Evolutionary conservation across 148 eudicot species (phyloP).

Genomic region (Fagopyrum homotropicum): DNA sequence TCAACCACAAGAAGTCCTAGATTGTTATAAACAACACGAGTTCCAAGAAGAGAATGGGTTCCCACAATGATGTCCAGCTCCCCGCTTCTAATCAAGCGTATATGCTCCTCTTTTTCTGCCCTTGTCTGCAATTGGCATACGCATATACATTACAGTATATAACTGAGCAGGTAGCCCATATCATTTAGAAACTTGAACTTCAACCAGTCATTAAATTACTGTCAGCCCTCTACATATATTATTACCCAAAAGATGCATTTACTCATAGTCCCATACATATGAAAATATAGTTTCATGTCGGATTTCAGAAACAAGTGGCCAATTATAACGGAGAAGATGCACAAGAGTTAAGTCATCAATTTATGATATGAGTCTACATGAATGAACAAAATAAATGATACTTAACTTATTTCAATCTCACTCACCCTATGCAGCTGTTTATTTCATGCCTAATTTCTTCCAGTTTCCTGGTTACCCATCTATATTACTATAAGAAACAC

Average conservation of each 20-base stretch:
- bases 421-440: neutral
- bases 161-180: neutral
- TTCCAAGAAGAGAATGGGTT: conserved; percentile 90
- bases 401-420: neutral
- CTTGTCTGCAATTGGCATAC: conserved; percentile 45
- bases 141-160: neutral
- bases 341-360: neutral
- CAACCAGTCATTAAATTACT: neutral
- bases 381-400: neutral
- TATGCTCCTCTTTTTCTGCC: conserved; percentile 74
- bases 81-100: conserved; percentile 66
- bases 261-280: neutral
- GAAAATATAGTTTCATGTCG: neutral
- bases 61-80: conserved; percentile 81
- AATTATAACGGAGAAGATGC: neutral
- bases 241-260: neutral
- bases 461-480: neutral
- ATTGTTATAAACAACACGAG: conserved; percentile 71
- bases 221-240: neutral
- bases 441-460: neutral
- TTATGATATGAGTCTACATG: neutral
- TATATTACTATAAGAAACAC: neutral
- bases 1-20: conserved; percentile 98
- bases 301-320: neutral
- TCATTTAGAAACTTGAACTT: neutral